phyloP scores from a whole-genome alignment of 1,139 yeast species.

The Tardiomyces depauwii region DNA sequence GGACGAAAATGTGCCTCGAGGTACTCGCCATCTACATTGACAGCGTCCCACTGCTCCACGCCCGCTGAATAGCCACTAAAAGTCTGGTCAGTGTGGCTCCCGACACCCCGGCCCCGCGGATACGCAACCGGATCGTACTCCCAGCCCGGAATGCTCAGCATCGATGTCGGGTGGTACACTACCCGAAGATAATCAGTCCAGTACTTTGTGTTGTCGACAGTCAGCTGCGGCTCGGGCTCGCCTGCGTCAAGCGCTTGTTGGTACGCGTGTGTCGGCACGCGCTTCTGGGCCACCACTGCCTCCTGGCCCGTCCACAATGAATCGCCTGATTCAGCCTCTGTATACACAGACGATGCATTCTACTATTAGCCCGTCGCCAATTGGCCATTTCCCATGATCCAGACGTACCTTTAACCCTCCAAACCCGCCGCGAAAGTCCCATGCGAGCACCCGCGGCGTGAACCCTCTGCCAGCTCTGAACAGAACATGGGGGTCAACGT shows the following conservation, averaged over 20 bases:
- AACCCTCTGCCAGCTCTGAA: conserved; percentile 44
- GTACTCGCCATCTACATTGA: conserved; percentile 33
- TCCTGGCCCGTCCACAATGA: conserved; percentile 3
- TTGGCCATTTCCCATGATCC: no score
- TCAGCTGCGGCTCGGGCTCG: conserved; percentile 29
- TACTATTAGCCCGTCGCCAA: not conserved
- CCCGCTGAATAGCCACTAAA: conserved; percentile 40
- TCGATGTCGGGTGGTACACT: conserved; percentile 51
- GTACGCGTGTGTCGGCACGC: conserved; percentile 40
- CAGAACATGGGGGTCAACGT: conserved; percentile 36
- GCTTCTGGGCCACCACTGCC: conserved; percentile 1
- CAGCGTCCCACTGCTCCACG: conserved; percentile 33
- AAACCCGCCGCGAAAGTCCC: conserved; percentile 41
- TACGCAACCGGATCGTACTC: conserved; percentile 30
- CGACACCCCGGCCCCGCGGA: conserved; percentile 31
- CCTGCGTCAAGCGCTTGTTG: conserved; percentile 53
- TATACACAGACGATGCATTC: conserved; percentile 9
- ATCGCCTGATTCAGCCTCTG: conserved; percentile 9
- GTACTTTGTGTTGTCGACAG: conserved; percentile 22
- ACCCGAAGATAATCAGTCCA: conserved; percentile 81
- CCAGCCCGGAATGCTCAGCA: conserved; percentile 48
- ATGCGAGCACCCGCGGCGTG: conserved; percentile 66
- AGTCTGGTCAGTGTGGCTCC: conserved; percentile 20
- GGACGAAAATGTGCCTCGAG: conserved; percentile 49
- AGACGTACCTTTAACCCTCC: not conserved